A percentile compares a stretch with the other conserved stretches of the same genome.
Evolutionary conservation across 257 asterid genomes (phyloP).

Genomic region (Fraxinus americana): DNA sequence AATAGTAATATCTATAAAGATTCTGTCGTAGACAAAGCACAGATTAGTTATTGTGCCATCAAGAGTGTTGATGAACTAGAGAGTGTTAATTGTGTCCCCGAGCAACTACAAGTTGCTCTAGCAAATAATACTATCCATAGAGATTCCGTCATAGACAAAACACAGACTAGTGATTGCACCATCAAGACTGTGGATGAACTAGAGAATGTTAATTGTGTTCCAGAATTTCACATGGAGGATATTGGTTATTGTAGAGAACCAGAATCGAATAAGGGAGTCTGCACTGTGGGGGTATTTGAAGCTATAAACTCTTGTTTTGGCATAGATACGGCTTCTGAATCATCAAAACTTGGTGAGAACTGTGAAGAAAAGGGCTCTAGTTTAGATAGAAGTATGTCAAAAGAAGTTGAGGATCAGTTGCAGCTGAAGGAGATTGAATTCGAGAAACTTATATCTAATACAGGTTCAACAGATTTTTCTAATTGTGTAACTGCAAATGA

Average conservation of each 20-base stretch:
- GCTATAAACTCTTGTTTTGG: constrained; percentile 44
- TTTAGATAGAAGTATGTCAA: constrained; percentile 31
- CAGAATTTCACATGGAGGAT: constrained; percentile 32
- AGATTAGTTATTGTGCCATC: constrained; percentile 25
- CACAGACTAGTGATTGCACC: constrained; percentile 28
- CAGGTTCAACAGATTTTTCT: constrained; percentile 38
- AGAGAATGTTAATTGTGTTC: constrained; percentile 25
- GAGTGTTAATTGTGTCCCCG: constrained; percentile 21
- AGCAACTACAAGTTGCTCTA: constrained; percentile 26
- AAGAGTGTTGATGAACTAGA: constrained; percentile 32
- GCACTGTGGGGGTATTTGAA: constrained; percentile 44
- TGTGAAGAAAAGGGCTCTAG: constrained; percentile 26
- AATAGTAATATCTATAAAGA: constrained; percentile 27
- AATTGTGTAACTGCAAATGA: constrained; percentile 37
- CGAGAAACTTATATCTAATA: constrained; percentile 52
- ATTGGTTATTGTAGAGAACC: constrained; percentile 33
- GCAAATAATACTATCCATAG: constrained; percentile 21
- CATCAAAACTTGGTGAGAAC: constrained; percentile 36
- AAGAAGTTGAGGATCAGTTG: constrained; percentile 55
- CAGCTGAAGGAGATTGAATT: constrained; percentile 70
- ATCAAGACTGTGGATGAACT: constrained; percentile 29
- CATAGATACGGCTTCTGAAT: constrained; percentile 41
- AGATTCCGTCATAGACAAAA: constrained; percentile 33
- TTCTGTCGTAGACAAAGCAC: constrained; percentile 32
- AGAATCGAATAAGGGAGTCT: constrained; percentile 31